Conservation (phyloP, 1,284 basidiomycete species). For the Naganishia liquefaciens region DNA sequence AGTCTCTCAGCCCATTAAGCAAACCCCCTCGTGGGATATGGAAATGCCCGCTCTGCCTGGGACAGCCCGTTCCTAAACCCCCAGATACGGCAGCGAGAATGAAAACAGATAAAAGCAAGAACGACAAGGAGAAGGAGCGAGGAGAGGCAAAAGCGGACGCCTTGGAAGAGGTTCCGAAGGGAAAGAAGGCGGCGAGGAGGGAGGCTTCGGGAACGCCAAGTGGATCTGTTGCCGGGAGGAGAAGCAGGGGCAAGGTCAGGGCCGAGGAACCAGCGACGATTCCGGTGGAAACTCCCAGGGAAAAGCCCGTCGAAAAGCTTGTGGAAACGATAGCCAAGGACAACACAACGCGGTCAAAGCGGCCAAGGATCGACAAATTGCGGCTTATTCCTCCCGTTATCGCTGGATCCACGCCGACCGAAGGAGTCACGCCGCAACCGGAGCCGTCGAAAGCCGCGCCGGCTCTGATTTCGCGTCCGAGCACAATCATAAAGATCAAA, state of each 20-base stretch:
- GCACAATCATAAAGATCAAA: slow-evolving; percentile 37
- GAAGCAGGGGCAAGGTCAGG: slow-evolving; percentile 3
- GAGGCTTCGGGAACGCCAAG: neutral
- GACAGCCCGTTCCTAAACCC: slow-evolving; percentile 5
- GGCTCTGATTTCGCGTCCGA: slow-evolving; percentile 23
- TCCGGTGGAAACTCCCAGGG: neutral
- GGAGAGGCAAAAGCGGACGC: neutral
- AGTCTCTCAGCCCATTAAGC: slow-evolving; percentile 58
- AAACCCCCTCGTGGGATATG: slow-evolving; percentile 64
- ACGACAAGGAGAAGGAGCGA: too few species aligned
- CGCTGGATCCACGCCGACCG: neutral
- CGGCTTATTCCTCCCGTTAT: slow-evolving; percentile 13
- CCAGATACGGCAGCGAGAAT: neutral
- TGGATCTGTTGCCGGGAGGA: neutral
- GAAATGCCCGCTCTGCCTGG: slow-evolving; percentile 37
- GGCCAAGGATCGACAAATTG: slow-evolving; percentile 12
- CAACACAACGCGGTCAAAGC: neutral
- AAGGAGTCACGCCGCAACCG: slow-evolving; percentile 33
- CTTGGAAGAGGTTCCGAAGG: too few species aligned
- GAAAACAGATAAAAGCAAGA: neutral
- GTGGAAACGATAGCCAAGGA: neutral
- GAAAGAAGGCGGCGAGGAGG: neutral
- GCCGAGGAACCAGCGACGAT: neutral
- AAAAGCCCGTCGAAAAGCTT: too few species aligned
- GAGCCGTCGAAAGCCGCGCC: slow-evolving; percentile 30